phyloP scores from a whole-genome alignment of 1,284 basidiomycete species.

The Mrakiaceae sp. region DNA sequence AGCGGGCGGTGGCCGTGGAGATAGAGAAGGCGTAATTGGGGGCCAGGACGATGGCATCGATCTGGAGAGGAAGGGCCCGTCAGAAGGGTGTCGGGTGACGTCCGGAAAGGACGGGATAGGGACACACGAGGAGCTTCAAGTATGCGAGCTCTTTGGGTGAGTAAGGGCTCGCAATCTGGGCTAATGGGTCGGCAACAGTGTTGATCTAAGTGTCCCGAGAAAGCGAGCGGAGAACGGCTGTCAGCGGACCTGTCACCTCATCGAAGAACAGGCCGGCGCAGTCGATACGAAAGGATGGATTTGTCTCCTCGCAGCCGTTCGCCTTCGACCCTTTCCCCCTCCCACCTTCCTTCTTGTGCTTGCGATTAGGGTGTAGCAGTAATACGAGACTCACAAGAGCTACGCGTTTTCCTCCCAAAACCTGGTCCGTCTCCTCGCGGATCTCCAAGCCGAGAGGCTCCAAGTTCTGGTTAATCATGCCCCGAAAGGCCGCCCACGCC shows the following conservation, averaged over 20 bases:
- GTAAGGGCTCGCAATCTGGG: constrained; percentile 72
- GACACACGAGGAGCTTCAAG: constrained; percentile 63
- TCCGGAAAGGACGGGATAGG: background rate
- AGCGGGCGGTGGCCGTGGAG: constrained; percentile 60
- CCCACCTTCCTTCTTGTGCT: background rate
- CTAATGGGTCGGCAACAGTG: constrained; percentile 58
- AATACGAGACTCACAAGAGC: background rate
- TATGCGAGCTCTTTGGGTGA: constrained; percentile 60
- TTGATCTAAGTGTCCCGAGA: constrained; percentile 47
- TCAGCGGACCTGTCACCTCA: no score
- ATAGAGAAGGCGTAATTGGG: constrained; percentile 60
- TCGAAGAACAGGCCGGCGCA: no score
- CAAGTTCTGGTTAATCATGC: background rate
- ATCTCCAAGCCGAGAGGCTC: constrained; percentile 1
- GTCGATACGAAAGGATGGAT: no score
- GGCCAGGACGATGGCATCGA: constrained; percentile 76
- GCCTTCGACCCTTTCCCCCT: no score
- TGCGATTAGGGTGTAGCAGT: background rate
- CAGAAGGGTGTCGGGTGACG: background rate
- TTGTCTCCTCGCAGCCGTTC: no score
- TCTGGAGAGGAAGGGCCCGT: constrained; percentile 37
- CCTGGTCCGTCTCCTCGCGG: background rate
- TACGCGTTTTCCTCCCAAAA: background rate
- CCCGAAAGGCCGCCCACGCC: background rate
- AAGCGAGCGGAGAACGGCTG: no score